Evolutionary conservation across 768 basidiomycete genomes (phyloP).

Genomic region (Jaapia argillacea): DNA sequence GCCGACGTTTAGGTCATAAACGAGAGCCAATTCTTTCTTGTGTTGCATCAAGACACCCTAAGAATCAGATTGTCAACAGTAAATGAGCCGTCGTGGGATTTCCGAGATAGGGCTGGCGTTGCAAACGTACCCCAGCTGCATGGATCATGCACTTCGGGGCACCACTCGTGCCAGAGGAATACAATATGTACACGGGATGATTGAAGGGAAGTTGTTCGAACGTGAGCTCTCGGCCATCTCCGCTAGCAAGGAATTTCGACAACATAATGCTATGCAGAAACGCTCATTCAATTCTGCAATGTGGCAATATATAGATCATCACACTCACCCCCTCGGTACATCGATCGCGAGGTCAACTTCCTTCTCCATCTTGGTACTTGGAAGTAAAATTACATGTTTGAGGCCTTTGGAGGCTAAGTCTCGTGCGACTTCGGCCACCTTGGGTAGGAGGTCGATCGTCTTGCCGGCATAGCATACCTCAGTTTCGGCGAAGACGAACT

Average conservation of each 20-base stretch:
- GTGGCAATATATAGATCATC: too few species aligned
- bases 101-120: background rate
- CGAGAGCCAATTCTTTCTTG: constrained; percentile 47
- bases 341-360: too few species aligned
- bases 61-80: background rate
- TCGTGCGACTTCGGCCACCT: constrained; percentile 39
- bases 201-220: constrained; percentile 72
- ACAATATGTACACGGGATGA: constrained; percentile 75
- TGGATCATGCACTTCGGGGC: constrained; percentile 83
- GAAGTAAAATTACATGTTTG: constrained; percentile 43
- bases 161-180: constrained; percentile 83
- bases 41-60: constrained; percentile 57
- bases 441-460: constrained; percentile 41
- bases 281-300: too few species aligned
- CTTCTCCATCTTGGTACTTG: constrained; percentile 43
- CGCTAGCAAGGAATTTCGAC: constrained; percentile 40
- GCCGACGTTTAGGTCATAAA: constrained; percentile 29
- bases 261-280: constrained; percentile 32
- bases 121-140: constrained; percentile 48
- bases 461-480: constrained; percentile 60
- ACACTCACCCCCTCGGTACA: too few species aligned
- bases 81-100: too few species aligned
- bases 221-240: constrained; percentile 36
- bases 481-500: constrained; percentile 58
- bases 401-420: constrained; percentile 41